Evolutionary conservation across 1,284 basidiomycete genomes (phyloP), one percentile per base, ranked within the genome.

Genomic region (Vanrija pseudolonga): DNA sequence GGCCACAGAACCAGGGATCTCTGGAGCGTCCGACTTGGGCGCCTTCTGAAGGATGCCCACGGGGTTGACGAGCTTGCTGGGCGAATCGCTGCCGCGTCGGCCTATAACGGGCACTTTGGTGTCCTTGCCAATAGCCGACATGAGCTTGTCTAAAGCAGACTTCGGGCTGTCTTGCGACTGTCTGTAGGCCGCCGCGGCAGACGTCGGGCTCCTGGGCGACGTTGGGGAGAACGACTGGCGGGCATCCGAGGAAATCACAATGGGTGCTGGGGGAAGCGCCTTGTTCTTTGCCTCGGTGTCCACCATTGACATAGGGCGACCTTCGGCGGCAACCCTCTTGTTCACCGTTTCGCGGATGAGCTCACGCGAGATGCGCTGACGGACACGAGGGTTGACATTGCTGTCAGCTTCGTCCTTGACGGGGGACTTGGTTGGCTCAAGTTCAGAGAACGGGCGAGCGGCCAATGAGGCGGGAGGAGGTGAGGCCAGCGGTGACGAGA

Each of bases 311-410:
- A 56, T 39, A 22, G 45, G 51, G 18, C 48, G 53, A 43, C 69
- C 72, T 28, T 69, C 69, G 0, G 71, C 55, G 2, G 54, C 71
- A 14, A 71, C 63, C 9, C 71, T 64, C 55, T 72, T 67, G 47
- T 72, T 66, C 40, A 77, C 68, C 14, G 67, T 71, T 49, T 74
- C 70, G 5, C 72, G 61, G 45, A 77, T 75, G 59, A 69, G 64
- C 48, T 77, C 75, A 17, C 73, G 66, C 7, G 72, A 74, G 55
- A 77, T 76, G 23, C 75, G 60, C 57, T 74, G 74, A 26, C 75
- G 61, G n/a, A 77, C 66, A 17, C 62, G 56, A 4, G 69, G 65
- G 12, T 58, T 66, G 3, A 37, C n/a, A n/a, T 44, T 61, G 51
- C 52, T 57, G 11, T 36, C 40, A 12, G 51, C 50, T 12, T 28